phyloP scores from a whole-genome alignment of 2,329 filamentous ascomycete species.

The Pseudodiploospora longispora region DNA sequence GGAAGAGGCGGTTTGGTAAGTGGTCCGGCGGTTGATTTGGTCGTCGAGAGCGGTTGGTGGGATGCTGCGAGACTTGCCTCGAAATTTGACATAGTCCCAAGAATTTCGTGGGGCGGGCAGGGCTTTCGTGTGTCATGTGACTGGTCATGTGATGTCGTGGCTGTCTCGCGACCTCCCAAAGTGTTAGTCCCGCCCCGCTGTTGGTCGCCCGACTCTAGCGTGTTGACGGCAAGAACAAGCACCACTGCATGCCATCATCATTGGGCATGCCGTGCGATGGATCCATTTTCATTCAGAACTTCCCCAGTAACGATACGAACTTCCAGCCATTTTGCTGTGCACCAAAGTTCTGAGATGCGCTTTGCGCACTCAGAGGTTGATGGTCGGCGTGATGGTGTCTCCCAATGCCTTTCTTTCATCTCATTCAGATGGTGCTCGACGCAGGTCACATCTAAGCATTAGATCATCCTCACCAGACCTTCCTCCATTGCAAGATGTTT shows the following conservation, averaged over 20 bases:
- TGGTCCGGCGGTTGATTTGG: conserved; percentile 21
- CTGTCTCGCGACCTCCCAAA: conserved; percentile 17
- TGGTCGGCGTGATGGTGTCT: conserved; percentile 23
- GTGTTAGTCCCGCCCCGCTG: neutral
- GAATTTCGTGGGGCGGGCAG: conserved; percentile 30
- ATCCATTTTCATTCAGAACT: neutral
- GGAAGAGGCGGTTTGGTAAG: conserved; percentile 19
- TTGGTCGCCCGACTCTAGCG: too few relatives aligned
- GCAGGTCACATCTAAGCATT: conserved; percentile 19
- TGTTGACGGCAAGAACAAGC: too few relatives aligned
- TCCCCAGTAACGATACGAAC: neutral
- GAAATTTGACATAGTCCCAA: conserved; percentile 26
- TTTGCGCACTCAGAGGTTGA: conserved; percentile 31
- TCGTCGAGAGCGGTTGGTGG: conserved; percentile 23
- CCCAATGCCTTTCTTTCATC: conserved; percentile 24
- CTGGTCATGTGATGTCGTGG: conserved; percentile 26
- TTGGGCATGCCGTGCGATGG: neutral
- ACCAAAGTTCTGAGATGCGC: conserved; percentile 33
- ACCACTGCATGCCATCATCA: too few relatives aligned
- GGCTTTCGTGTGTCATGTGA: conserved; percentile 29
- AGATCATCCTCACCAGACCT: conserved; percentile 47
- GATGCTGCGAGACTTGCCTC: conserved; percentile 18
- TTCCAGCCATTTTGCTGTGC: conserved; percentile 21
- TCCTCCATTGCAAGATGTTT: conserved; percentile 42
- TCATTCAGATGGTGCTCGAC: conserved; percentile 22